A percentile compares a stretch with the other conserved stretches of the same genome.
These are phyloP conservation scores for Orobanche coerulescens DNA, from an alignment of 257 asterid genomes.

Conservation along the genomic window DNA sequence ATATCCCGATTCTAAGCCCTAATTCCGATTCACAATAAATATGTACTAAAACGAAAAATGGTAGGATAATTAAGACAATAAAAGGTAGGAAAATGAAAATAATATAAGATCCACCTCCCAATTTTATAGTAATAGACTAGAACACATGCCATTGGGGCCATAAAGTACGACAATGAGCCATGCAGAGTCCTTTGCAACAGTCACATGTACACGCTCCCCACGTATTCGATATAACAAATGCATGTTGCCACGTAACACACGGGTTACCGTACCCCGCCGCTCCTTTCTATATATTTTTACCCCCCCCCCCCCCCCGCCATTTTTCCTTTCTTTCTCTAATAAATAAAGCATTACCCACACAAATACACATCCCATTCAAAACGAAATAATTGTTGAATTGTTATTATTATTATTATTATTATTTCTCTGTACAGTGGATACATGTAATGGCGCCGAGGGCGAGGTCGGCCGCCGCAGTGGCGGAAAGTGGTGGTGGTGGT, in stretches of 20 bases:
- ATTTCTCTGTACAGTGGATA: no score
- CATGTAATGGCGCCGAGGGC: conserved; percentile 31
- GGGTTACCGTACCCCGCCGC: background rate
- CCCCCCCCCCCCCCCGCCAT: background rate
- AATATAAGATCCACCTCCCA: background rate
- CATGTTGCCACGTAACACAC: background rate
- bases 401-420: no score
- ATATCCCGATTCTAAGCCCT: no score
- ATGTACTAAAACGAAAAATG: no score
- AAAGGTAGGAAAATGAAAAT: background rate
- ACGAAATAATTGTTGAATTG: no score
- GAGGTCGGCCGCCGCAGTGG: conserved; percentile 15
- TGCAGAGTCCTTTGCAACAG: conserved; percentile 7
- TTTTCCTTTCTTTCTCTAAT: no score
- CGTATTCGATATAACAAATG: background rate
- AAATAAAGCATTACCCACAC: no score
- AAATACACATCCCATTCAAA: no score
- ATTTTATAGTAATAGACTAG: background rate
- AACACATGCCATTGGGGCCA: conserved; percentile 10
- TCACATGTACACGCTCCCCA: background rate
- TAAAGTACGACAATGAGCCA: conserved; percentile 5
- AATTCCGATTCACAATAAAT: no score
- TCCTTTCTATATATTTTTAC: background rate
- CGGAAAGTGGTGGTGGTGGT: background rate
- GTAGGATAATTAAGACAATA: no score